Conservation (phyloP, 768 basidiomycete genomes). For the Obba rivulosa region DNA sequence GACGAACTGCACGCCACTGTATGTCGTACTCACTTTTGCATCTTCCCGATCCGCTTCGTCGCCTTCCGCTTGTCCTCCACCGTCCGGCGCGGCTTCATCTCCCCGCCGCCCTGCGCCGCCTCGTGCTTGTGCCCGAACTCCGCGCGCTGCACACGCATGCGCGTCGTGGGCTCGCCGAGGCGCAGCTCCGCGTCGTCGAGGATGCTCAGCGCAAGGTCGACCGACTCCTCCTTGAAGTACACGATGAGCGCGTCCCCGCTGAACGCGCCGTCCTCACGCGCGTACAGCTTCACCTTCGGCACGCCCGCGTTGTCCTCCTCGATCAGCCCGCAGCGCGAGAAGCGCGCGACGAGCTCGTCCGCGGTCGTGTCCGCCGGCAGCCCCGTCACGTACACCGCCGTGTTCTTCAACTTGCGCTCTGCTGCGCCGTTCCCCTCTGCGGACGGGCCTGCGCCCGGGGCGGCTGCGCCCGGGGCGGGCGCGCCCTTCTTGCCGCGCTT, state of each 20-base stretch:
- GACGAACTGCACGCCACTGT: not conserved
- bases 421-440: constrained; percentile 10
- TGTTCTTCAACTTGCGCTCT: constrained; percentile 83
- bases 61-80: constrained; percentile 75
- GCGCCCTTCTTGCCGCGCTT: constrained; percentile 59
- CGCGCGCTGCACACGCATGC: constrained; percentile 72
- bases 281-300: constrained; percentile 95
- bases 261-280: constrained; percentile 79
- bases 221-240: constrained; percentile 97
- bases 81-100: constrained; percentile 44
- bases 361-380: constrained; percentile 72
- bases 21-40: constrained; percentile 65
- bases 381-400: constrained; percentile 84
- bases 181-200: constrained; percentile 91
- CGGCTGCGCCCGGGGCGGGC: constrained; percentile 1
- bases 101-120: constrained; percentile 32
- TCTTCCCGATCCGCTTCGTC: constrained; percentile 71
- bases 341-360: constrained; percentile 79
- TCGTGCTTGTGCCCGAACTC: constrained; percentile 69
- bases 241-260: constrained; percentile 94
- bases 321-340: constrained; percentile 87
- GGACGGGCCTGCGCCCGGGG: not conserved
- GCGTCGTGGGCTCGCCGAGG: constrained; percentile 67
- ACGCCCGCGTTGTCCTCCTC: constrained; percentile 90
- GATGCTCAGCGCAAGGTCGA: constrained; percentile 73